A percentile compares a stretch with the other conserved stretches of the same genome.
Conservation (phyloP, 1,284 basidiomycete genomes). For the Hypsizygus ulmarius region DNA sequence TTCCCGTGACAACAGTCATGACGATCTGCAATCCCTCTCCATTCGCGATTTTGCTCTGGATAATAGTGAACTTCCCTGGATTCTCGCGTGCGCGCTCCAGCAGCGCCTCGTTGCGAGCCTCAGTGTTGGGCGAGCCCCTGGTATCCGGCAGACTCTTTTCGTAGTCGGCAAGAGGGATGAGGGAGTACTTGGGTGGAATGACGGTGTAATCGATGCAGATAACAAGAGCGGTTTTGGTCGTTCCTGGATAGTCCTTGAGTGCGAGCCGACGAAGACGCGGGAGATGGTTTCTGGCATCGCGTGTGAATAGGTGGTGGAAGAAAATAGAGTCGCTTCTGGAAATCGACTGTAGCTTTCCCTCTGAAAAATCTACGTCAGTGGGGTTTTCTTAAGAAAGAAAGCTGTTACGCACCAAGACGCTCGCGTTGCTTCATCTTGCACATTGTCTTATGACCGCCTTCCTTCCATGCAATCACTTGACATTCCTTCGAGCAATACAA, state of each 20-base stretch:
- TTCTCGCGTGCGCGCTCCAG: slow-evolving; percentile 33
- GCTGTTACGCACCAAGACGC: slow-evolving; percentile 26
- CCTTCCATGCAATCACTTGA: slow-evolving; percentile 35
- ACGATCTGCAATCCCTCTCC: slow-evolving; percentile 29
- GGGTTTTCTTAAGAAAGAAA: not conserved
- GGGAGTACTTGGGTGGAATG: slow-evolving; percentile 25
- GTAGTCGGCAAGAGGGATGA: slow-evolving; percentile 28
- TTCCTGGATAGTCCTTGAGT: slow-evolving; percentile 23
- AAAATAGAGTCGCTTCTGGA: slow-evolving; percentile 33
- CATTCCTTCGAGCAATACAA: slow-evolving; percentile 41
- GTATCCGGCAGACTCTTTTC: slow-evolving; percentile 17
- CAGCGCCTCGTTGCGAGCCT: slow-evolving; percentile 34
- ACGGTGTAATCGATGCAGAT: slow-evolving; percentile 34
- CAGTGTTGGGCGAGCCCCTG: slow-evolving; percentile 25
- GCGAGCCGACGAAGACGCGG: slow-evolving; percentile 27
- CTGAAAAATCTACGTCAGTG: slow-evolving; percentile 16
- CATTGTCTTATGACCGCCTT: slow-evolving; percentile 35
- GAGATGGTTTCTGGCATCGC: slow-evolving; percentile 30
- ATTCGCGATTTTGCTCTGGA: slow-evolving; percentile 33
- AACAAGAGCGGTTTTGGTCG: slow-evolving; percentile 23
- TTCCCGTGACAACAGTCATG: slow-evolving; percentile 27
- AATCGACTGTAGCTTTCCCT: slow-evolving; percentile 32
- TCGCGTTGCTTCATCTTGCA: slow-evolving; percentile 39
- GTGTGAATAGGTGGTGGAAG: slow-evolving; percentile 33
- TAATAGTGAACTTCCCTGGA: slow-evolving; percentile 31